phyloP scores from a whole-genome alignment of 495 filamentous ascomycete genomes.

The Endocarpon pusillum region DNA sequence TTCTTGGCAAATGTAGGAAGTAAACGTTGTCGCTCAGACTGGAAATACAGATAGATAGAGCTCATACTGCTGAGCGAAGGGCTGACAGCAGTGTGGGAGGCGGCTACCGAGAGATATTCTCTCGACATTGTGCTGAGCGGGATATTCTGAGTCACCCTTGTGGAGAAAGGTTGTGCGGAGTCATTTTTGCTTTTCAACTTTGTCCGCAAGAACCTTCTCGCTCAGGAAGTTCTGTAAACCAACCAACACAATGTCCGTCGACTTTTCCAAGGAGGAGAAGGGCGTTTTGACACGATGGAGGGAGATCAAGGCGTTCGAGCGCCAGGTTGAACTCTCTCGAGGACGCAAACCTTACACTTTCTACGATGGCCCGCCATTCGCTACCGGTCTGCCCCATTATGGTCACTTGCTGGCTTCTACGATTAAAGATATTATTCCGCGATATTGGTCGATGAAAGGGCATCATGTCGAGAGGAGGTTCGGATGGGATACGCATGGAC shows the following conservation, averaged over 20 bases:
- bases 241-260: conserved; percentile 84
- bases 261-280: conserved; percentile 87
- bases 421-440: conserved; percentile 91
- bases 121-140: too few species aligned
- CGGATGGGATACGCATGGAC: conserved; percentile 84
- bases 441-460: conserved; percentile 98
- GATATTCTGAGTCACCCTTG: too few species aligned
- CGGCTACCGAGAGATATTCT: too few species aligned
- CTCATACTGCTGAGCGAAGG: too few species aligned
- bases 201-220: too few species aligned
- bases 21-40: too few species aligned
- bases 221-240: too few species aligned
- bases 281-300: conserved; percentile 63
- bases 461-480: conserved; percentile 60
- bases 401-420: conserved; percentile 91
- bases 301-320: conserved; percentile 76
- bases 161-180: too few species aligned
- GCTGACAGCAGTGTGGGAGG: too few species aligned
- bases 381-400: conserved; percentile 77
- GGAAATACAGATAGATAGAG: too few species aligned
- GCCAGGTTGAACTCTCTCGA: conserved; percentile 55
- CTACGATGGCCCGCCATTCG: conserved; percentile 44
- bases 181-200: too few species aligned
- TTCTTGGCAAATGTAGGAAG: too few species aligned
- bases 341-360: conserved; percentile 57